These are phyloP conservation scores for Elsinoe fawcettii DNA, from an alignment of 2,329 filamentous ascomycete species.

Conservation along the genomic window DNA sequence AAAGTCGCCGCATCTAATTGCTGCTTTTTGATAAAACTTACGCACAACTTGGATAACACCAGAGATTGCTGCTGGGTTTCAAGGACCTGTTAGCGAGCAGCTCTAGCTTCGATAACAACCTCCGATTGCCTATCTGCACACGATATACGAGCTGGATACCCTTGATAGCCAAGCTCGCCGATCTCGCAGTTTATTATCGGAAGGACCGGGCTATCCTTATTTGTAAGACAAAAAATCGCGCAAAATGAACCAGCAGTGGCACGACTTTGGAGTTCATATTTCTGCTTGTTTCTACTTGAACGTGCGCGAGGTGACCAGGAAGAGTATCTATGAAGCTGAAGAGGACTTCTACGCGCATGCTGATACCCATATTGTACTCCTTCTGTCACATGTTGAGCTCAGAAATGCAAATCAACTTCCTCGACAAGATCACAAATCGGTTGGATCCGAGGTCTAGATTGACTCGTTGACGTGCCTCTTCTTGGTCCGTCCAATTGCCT, in stretches of 20 bases:
- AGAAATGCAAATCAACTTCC: background rate
- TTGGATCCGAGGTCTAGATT: conserved; percentile 10
- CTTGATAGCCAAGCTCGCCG: conserved; percentile 5
- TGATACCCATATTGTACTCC: background rate
- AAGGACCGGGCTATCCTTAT: conserved; percentile 5
- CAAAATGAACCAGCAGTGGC: background rate
- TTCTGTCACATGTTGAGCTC: background rate
- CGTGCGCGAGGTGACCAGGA: too few relatives aligned
- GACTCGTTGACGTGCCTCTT: background rate
- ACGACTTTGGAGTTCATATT: background rate
- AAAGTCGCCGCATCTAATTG: conserved; percentile 1
- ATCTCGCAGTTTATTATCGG: conserved; percentile 8
- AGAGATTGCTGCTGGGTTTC: background rate
- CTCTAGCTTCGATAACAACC: background rate
- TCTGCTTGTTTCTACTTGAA: background rate
- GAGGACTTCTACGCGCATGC: background rate
- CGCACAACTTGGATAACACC: too few relatives aligned
- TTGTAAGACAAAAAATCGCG: conserved; percentile 14
- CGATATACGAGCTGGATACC: background rate
- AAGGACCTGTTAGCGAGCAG: background rate
- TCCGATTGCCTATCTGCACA: conserved; percentile 6
- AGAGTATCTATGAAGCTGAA: background rate
- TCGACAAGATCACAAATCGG: conserved; percentile 1
- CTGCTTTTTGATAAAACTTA: background rate
- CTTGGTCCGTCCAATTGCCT: conserved; percentile 10